A percentile compares a stretch with the other conserved stretches of the same genome.
Conservation (phyloP, 768 basidiomycete genomes). For the Hortiboletus flavorubellus region DNA sequence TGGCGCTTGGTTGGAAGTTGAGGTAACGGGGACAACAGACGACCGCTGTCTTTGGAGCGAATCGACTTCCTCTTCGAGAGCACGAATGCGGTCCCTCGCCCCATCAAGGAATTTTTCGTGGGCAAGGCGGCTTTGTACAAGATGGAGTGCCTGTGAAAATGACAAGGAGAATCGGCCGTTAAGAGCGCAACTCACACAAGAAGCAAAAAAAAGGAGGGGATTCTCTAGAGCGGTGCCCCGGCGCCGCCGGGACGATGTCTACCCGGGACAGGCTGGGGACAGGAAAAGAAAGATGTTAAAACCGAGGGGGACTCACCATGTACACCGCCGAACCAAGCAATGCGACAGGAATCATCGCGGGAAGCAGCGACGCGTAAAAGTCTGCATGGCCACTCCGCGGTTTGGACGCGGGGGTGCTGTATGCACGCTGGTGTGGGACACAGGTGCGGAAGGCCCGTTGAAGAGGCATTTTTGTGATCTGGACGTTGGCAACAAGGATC, state of each 20-base stretch:
- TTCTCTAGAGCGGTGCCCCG: slow-evolving; percentile 6
- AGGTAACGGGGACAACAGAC: not conserved
- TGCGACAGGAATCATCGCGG: slow-evolving; percentile 76
- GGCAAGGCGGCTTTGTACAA: slow-evolving; percentile 57
- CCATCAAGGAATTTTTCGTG: slow-evolving; percentile 72
- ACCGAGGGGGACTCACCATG: slow-evolving; percentile 43
- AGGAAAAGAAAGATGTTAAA: not conserved
- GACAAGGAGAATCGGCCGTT: slow-evolving; percentile 9
- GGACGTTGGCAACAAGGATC: too few species aligned
- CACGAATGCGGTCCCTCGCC: slow-evolving; percentile 47
- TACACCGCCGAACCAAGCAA: slow-evolving; percentile 79
- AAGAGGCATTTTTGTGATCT: not conserved
- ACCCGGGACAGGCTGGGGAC: not conserved
- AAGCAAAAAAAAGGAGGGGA: slow-evolving; percentile 3
- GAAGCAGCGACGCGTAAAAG: slow-evolving; percentile 68
- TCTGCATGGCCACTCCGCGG: slow-evolving; percentile 50
- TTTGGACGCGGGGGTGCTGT: slow-evolving; percentile 9
- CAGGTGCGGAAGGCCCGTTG: not conserved
- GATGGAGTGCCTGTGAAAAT: slow-evolving; percentile 55
- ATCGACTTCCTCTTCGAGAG: slow-evolving; percentile 59
- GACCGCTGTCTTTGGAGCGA: slow-evolving; percentile 25
- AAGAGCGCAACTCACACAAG: slow-evolving; percentile 2
- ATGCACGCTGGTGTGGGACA: slow-evolving; percentile 1
- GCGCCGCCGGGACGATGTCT: slow-evolving; percentile 3
- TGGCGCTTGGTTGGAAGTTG: not conserved